These are phyloP conservation scores for Fusarium agapanthi DNA, from an alignment of 2,329 filamentous ascomycete genomes.

Conservation along the genomic window DNA sequence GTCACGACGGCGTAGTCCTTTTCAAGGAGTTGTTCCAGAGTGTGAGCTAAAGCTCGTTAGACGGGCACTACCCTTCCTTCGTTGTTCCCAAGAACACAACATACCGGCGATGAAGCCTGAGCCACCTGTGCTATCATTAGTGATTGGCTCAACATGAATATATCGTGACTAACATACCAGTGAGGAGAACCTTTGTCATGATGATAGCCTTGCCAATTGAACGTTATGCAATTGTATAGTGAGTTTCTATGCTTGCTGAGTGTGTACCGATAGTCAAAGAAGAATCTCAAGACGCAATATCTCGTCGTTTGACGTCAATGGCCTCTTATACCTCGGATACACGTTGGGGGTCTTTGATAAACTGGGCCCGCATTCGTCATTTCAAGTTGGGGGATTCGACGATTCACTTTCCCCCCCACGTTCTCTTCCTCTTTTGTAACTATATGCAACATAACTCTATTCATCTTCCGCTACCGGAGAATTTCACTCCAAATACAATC, in stretches of 20 bases:
- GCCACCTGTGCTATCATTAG: slow-evolving; percentile 38
- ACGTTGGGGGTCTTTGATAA: slow-evolving; percentile 21
- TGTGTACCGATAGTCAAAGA: not conserved
- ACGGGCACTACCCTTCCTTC: not conserved
- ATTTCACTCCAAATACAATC: not conserved
- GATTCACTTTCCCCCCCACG: slow-evolving; percentile 17
- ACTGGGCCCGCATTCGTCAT: slow-evolving; percentile 40
- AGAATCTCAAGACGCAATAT: not conserved
- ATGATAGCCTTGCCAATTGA: not conserved
- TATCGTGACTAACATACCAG: slow-evolving; percentile 31
- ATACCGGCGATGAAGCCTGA: slow-evolving; percentile 50
- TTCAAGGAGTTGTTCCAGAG: slow-evolving; percentile 62
- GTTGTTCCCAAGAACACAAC: not conserved
- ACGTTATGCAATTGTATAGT: not conserved
- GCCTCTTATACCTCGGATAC: slow-evolving; percentile 4
- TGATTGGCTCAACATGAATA: slow-evolving; percentile 4
- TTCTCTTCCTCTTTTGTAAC: slow-evolving; percentile 14
- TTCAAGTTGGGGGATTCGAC: slow-evolving; percentile 24
- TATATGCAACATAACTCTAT: not conserved
- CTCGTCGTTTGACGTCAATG: slow-evolving; percentile 8
- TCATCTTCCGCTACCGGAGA: slow-evolving; percentile 15
- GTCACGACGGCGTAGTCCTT: slow-evolving; percentile 62
- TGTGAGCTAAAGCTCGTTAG: slow-evolving; percentile 54
- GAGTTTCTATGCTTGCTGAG: not conserved
- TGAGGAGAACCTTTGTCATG: slow-evolving; percentile 47